These are phyloP conservation scores for Apiospora kogelbergensis DNA, from an alignment of 2,329 filamentous ascomycete species.

Conservation along the genomic window DNA sequence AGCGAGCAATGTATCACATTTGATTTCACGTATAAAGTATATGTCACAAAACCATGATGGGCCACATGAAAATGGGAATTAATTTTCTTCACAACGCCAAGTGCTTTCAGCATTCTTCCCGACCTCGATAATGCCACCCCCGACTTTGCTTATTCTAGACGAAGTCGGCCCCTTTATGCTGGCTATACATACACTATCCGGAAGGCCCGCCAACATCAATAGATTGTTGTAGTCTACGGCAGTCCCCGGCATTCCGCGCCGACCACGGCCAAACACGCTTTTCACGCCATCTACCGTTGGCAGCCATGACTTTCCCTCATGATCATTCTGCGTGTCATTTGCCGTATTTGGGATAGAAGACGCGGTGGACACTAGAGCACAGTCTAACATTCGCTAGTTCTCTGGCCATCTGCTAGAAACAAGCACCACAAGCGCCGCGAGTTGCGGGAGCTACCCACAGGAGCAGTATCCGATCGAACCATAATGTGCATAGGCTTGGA, in stretches of 20 bases:
- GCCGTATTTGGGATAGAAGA: not conserved
- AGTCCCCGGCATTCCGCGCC: not conserved
- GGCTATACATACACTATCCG: no score
- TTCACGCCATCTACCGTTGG: not conserved
- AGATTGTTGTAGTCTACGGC: not conserved
- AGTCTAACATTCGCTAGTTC: not conserved
- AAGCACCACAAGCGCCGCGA: not conserved
- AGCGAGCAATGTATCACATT: not conserved
- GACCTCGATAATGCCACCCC: no score
- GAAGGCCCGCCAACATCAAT: not conserved
- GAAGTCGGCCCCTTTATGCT: no score
- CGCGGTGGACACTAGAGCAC: not conserved
- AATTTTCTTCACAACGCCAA: not conserved
- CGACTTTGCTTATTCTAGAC: not conserved
- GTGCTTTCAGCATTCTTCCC: not conserved
- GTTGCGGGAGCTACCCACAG: not conserved
- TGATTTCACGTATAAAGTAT: not conserved
- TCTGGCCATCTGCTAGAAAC: not conserved
- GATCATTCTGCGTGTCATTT: no score
- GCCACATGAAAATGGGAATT: not conserved
- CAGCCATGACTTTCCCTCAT: not conserved
- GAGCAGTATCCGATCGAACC: no score
- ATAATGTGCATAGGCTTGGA: not conserved
- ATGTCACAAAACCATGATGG: not conserved
- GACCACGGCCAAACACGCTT: not conserved